These are phyloP conservation scores for Allodekkera sacchari DNA, from an alignment of 805 yeast genomes.

Conservation along the genomic window DNA sequence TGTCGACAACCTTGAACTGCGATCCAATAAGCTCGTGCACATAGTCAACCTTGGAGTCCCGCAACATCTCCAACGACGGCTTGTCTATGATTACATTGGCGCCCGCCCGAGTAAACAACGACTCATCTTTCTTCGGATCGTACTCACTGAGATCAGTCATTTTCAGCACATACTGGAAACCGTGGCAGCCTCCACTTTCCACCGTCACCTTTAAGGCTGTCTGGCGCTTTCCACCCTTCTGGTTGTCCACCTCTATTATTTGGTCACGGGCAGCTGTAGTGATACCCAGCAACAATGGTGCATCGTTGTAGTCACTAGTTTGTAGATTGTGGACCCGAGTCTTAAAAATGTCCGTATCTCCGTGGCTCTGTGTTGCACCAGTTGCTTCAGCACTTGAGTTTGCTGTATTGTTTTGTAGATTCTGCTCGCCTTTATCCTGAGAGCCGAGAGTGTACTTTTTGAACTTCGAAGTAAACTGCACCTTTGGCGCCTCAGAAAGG, in stretches of 20 bases:
- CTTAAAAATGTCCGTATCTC: slow-evolving; percentile 17
- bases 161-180: slow-evolving; percentile 80
- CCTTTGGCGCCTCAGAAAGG: no score
- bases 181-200: slow-evolving; percentile 97
- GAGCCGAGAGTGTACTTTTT: no score
- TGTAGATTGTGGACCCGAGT: slow-evolving; percentile 27
- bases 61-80: slow-evolving; percentile 67
- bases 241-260: slow-evolving; percentile 43
- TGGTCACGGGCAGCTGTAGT: slow-evolving; percentile 42
- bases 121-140: slow-evolving; percentile 25
- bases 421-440: no score
- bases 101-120: slow-evolving; percentile 59
- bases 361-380: not conserved
- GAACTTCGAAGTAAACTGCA: no score
- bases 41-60: slow-evolving; percentile 82
- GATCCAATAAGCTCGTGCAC: slow-evolving; percentile 92
- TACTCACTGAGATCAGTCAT: slow-evolving; percentile 32
- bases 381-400: no score
- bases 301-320: slow-evolving; percentile 25
- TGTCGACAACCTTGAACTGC: slow-evolving; percentile 82
- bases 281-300: slow-evolving; percentile 36
- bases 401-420: no score
- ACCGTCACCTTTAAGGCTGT: slow-evolving; percentile 68
- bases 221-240: slow-evolving; percentile 24
- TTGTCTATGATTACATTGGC: slow-evolving; percentile 76